phyloP scores from a whole-genome alignment of 2,329 filamentous ascomycete genomes.

The Hymenoscyphus occultus region DNA sequence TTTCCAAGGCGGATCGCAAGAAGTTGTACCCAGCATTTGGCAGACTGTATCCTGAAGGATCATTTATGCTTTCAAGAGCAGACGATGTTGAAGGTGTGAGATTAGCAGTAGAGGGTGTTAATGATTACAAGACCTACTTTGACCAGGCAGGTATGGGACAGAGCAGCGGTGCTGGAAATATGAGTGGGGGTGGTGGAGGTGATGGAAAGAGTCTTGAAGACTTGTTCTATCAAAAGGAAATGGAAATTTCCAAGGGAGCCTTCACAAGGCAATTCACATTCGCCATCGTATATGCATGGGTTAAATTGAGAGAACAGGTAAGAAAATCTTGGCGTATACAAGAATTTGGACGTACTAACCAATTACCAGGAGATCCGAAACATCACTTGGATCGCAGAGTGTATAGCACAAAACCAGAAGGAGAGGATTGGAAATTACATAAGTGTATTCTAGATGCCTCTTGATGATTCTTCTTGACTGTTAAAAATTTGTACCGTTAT shows the following conservation, averaged over 20 bases:
- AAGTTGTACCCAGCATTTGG: slow-evolving; percentile 96
- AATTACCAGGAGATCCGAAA: slow-evolving; percentile 86
- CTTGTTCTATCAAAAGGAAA: slow-evolving; percentile 98
- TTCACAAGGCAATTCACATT: slow-evolving; percentile 97
- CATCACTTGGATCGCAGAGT: slow-evolving; percentile 99
- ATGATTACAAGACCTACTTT: slow-evolving; percentile 94
- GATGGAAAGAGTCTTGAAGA: slow-evolving; percentile 93
- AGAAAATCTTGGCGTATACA: slow-evolving; percentile 34
- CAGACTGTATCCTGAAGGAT: slow-evolving; percentile 88
- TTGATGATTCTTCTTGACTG: slow-evolving; percentile 15
- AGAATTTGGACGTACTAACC: slow-evolving; percentile 35
- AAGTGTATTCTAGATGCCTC: slow-evolving; percentile 72
- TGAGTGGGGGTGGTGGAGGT: slow-evolving; percentile 72
- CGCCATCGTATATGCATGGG: slow-evolving; percentile 94
- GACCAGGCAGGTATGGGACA: slow-evolving; percentile 82
- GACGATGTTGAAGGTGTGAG: slow-evolving; percentile 94
- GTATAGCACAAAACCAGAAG: slow-evolving; percentile 99
- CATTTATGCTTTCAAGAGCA: slow-evolving; percentile 87
- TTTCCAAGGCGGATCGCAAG: slow-evolving; percentile 88
- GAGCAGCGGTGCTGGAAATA: slow-evolving; percentile 74
- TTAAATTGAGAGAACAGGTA: slow-evolving; percentile 96
- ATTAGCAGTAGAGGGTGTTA: slow-evolving; percentile 86
- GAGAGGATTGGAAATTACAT: slow-evolving; percentile 99
- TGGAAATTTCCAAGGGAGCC: slow-evolving; percentile 93
- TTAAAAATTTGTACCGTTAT: slow-evolving; percentile 29